Percentiles rank a stretch among this genome's conserved stretches.
phyloP scores from a whole-genome alignment of 2,329 filamentous ascomycete genomes.

The Penicillium sclerotigenum region DNA sequence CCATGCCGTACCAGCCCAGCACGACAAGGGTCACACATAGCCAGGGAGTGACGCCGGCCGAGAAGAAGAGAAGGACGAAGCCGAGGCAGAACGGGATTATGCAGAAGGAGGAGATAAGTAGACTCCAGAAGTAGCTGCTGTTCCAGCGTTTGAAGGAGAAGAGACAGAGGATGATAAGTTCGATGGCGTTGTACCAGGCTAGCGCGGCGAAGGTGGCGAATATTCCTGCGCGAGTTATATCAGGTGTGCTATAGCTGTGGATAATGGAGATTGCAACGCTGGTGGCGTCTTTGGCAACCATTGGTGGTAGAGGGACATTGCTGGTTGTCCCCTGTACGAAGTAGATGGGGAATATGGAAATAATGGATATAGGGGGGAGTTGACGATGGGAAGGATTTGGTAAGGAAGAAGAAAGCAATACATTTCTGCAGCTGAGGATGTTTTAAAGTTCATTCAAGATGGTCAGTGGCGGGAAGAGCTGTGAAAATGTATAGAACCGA shows the following conservation, averaged over 20 bases:
- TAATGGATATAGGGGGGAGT: not conserved
- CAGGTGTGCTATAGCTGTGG: not conserved
- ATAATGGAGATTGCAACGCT: conserved; percentile 8
- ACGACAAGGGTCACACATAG: conserved; percentile 38
- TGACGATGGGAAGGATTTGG: not conserved
- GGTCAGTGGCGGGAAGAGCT: not conserved
- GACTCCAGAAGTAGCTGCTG: conserved; percentile 49
- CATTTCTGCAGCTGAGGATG: not conserved
- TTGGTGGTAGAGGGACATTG: conserved; percentile 16
- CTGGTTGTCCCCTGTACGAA: not conserved
- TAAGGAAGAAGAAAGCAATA: too few relatives aligned
- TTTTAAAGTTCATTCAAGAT: not conserved
- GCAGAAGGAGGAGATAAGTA: conserved; percentile 41
- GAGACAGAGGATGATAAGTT: conserved; percentile 40
- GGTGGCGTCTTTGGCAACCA: conserved; percentile 12
- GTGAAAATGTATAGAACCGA: not conserved
- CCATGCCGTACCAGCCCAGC: conserved; percentile 43
- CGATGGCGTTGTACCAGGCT: conserved; percentile 27
- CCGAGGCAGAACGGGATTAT: conserved; percentile 43
- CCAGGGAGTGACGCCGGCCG: conserved; percentile 29
- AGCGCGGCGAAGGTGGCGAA: conserved; percentile 21
- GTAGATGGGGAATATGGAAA: not conserved
- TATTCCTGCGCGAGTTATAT: conserved; percentile 9
- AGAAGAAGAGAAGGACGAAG: conserved; percentile 44
- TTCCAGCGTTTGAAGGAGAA: conserved; percentile 43